Evolutionary conservation across 1,284 basidiomycete species (phyloP), one percentile per base, ranked within the genome.

Genomic region (Coniferiporia sulphurascens): DNA sequence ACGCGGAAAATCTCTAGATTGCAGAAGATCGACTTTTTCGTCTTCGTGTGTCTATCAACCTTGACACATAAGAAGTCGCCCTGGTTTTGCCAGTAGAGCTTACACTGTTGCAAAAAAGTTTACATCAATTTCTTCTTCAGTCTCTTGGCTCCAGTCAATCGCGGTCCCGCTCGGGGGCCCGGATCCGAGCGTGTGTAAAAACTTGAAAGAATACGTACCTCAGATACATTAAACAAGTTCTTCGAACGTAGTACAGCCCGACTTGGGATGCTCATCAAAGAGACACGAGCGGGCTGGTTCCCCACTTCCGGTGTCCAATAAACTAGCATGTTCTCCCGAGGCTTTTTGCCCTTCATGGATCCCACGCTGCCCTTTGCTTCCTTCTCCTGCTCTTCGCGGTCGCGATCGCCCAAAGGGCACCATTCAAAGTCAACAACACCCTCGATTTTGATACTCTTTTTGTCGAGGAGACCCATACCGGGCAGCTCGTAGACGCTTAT

Each of bases 61-160:
- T 98, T 98, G 75, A 99, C 97, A 69, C 97, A 99, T 27, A 99
- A 84, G 79, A 94, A 99, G 75, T 99, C 95, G 54, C 97, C 97
- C 72, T 97, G 93, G 70, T 96, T 97, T 78, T 99, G 97, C 95
- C 95, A 99, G 76, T 92, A 91, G 51, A 99, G 83, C 78, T 98
- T 98, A 76, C 95, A 98, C 94, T 97, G 67, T 15, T 45, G 54
- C 46, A 55, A 17, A 7, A 41, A 55, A 38, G n/a, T 32, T 53
- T 43, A 36, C 13, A 38, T 59, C 52, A 50, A 34, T 46, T 15
- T 41, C 41, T 38, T 38, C 34, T 36, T 32, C 48, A 48, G 17
- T 43, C 32, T 43, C 45, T 55, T 38, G 44, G 41, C 51, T 49
- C 13, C 27, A 19, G 21, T 50, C 55, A 17, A 10, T 9, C 35